Evolutionary conservation across 108 stramenopile species (phyloP).

Genomic region (Nannochloropsis gaditana): DNA sequence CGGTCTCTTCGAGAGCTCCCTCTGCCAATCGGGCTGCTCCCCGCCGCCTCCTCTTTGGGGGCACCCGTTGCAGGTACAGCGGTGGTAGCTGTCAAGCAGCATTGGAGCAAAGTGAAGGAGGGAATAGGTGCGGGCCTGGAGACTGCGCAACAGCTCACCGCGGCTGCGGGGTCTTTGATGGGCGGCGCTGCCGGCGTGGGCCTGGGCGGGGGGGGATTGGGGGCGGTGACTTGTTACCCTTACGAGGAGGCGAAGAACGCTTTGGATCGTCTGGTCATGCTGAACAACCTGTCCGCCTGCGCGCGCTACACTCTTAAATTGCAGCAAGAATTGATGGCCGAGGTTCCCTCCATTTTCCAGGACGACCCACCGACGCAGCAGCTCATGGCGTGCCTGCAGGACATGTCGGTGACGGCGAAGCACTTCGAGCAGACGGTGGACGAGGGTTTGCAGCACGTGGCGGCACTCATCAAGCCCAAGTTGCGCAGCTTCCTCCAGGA

Average conservation of each 20-base stretch:
- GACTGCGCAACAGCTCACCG: conserved; percentile 19
- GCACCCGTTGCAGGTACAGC: neutral
- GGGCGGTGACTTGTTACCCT: neutral
- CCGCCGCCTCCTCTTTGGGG: neutral
- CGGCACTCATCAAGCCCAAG: neutral
- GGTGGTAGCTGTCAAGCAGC: neutral
- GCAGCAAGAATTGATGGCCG: conserved; percentile 34
- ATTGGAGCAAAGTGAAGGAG: conserved; percentile 3
- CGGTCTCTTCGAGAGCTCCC: neutral
- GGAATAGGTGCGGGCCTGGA: conserved; percentile 27
- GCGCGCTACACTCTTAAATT: conserved; percentile 28
- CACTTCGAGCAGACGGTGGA: conserved; percentile 33
- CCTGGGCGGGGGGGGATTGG: neutral
- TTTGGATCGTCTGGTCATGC: conserved; percentile 34
- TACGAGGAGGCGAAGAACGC: neutral
- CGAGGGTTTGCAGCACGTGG: conserved; percentile 41
- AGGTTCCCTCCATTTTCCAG: conserved; percentile 33
- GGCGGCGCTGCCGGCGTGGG: neutral
- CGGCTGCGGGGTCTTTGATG: conserved; percentile 18
- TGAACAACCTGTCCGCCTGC: conserved; percentile 44
- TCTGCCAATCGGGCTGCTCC: neutral
- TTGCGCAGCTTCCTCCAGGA: neutral
- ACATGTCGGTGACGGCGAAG: conserved; percentile 28
- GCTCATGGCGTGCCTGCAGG: conserved; percentile 42
- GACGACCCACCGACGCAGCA: conserved; percentile 20